phyloP scores from a whole-genome alignment of 805 yeast species.

The Isabelozyma gotoi region DNA sequence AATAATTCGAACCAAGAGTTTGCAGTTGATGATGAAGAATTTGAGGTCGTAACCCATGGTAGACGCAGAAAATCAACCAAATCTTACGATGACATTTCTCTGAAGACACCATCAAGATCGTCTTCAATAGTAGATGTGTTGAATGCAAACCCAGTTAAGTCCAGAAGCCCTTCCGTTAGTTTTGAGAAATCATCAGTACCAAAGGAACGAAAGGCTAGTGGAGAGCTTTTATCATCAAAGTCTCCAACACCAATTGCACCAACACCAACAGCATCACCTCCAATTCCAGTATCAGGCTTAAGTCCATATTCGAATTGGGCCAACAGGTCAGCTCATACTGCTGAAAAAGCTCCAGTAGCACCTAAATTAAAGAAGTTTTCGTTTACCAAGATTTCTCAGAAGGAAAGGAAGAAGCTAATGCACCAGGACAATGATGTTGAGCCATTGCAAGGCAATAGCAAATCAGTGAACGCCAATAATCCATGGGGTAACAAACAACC shows the following conservation, averaged over 20 bases:
- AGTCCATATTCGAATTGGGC: conserved; percentile 30
- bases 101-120: conserved; percentile 1
- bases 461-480: background rate
- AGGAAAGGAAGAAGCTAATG: conserved; percentile 51
- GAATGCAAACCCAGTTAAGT: background rate
- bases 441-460: conserved; percentile 1
- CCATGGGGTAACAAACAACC: conserved; percentile 3
- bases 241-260: conserved; percentile 1
- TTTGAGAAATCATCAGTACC: background rate
- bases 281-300: conserved; percentile 11
- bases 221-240: conserved; percentile 5
- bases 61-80: background rate
- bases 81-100: background rate
- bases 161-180: conserved; percentile 1
- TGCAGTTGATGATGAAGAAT: conserved; percentile 17
- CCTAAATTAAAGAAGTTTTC: conserved; percentile 33
- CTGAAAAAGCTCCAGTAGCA: conserved; percentile 4
- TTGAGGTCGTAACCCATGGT: conserved; percentile 12
- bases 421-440: conserved; percentile 1
- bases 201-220: conserved; percentile 1
- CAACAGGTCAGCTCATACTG: conserved; percentile 9
- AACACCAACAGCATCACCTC: conserved; percentile 1
- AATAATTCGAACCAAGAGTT: conserved; percentile 13
- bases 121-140: conserved; percentile 1
- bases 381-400: conserved; percentile 52